Conservation (phyloP, 164 flowering plant species). For the Nymphaea thermarum region DNA sequence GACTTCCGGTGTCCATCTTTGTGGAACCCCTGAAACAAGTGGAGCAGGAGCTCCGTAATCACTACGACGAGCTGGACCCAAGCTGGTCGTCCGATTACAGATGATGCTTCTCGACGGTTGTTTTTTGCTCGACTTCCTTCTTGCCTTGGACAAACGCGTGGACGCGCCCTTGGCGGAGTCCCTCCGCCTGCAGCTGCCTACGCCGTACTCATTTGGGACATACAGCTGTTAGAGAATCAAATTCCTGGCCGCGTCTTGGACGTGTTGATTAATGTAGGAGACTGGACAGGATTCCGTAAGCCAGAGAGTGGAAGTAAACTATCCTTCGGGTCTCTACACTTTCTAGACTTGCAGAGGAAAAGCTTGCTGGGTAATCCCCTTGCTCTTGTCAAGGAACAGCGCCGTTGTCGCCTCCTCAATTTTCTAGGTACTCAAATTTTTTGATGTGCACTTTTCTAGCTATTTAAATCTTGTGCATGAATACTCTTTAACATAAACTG, state of each 20-base stretch:
- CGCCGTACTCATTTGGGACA: conserved; percentile 4
- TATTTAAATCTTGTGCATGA: too few relatives aligned
- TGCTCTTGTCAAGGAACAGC: too few relatives aligned
- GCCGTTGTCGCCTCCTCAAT: too few relatives aligned
- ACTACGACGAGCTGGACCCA: not conserved
- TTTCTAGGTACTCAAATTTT: too few relatives aligned
- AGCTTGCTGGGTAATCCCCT: too few relatives aligned
- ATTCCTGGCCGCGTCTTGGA: conserved; percentile 4
- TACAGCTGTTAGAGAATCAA: conserved; percentile 15
- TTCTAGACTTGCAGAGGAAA: too few relatives aligned
- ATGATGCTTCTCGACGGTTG: conserved; percentile 14
- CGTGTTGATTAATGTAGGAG: not conserved
- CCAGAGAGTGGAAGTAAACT: too few relatives aligned
- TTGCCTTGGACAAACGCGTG: conserved; percentile 6
- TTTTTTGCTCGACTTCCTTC: conserved; percentile 10
- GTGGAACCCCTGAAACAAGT: not conserved
- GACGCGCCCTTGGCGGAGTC: not conserved
- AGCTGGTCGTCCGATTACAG: not conserved
- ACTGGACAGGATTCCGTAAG: too few relatives aligned
- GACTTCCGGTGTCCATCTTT: not conserved
- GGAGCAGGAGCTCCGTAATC: not conserved
- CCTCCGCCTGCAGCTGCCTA: not conserved
- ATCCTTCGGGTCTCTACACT: too few relatives aligned
- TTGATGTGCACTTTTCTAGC: too few relatives aligned
- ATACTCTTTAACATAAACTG: too few relatives aligned